These are phyloP conservation scores for Pilatotrama ljubarskyi DNA, from an alignment of 768 basidiomycete genomes.

Conservation along the genomic window DNA sequence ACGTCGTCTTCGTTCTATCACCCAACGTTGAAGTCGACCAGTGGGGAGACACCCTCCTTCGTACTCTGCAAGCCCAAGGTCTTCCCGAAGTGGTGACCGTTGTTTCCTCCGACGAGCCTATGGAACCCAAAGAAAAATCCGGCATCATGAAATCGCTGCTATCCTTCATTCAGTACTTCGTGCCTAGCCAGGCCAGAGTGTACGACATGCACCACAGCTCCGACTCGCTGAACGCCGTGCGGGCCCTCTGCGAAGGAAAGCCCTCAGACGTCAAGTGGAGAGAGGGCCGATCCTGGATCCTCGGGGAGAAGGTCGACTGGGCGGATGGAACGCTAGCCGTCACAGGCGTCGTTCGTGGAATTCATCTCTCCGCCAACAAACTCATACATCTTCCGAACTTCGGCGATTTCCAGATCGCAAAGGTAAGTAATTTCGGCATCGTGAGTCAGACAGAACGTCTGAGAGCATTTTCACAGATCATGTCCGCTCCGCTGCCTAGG, in stretches of 20 bases:
- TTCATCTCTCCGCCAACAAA: constrained; percentile 74
- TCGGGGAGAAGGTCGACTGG: constrained; percentile 67
- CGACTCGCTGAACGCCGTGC: constrained; percentile 71
- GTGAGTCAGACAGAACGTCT: not conserved
- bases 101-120: constrained; percentile 48
- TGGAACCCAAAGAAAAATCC: constrained; percentile 63
- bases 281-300: constrained; percentile 73
- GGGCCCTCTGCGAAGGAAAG: constrained; percentile 82
- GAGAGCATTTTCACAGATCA: constrained; percentile 49
- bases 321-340: constrained; percentile 69
- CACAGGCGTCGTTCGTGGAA: constrained; percentile 85
- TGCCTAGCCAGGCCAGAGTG: constrained; percentile 75
- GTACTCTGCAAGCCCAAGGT: constrained; percentile 88
- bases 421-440: constrained; percentile 49
- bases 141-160: constrained; percentile 83
- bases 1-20: constrained; percentile 83
- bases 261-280: constrained; percentile 82
- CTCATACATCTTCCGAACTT: constrained; percentile 84
- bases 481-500: constrained; percentile 57
- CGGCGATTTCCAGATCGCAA: constrained; percentile 85
- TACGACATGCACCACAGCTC: constrained; percentile 67
- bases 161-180: constrained; percentile 95
- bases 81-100: constrained; percentile 82
- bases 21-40: constrained; percentile 76
- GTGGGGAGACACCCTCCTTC: constrained; percentile 86